Percentiles rank a stretch among this genome's conserved stretches.
phyloP scores from a whole-genome alignment of 1,139 yeast species.

The Citeromyces siamensis region DNA sequence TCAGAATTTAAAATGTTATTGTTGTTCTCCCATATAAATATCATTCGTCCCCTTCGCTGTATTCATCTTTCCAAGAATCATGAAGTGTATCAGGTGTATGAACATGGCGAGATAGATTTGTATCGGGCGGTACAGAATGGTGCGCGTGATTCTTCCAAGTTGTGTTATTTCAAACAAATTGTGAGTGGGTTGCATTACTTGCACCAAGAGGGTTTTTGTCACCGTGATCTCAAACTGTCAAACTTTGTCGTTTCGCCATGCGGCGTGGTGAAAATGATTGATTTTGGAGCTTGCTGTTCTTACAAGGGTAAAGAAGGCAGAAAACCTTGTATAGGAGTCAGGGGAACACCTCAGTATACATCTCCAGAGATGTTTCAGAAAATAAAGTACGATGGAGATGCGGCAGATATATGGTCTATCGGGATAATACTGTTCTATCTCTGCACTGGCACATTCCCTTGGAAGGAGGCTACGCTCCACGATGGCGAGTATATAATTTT shows the following conservation, averaged over 20 bases:
- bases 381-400: conserved; percentile 51
- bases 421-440: conserved; percentile 74
- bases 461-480: conserved; percentile 57
- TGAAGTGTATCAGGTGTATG: background rate
- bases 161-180: conserved; percentile 61
- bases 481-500: conserved; percentile 20
- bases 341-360: conserved; percentile 72
- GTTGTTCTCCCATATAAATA: background rate
- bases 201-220: conserved; percentile 61
- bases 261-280: conserved; percentile 61
- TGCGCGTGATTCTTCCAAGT: background rate
- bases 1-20: background rate
- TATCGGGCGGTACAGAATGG: background rate
- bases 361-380: conserved; percentile 56
- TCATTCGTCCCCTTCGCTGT: background rate
- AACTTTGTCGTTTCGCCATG: conserved; percentile 58
- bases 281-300: conserved; percentile 59
- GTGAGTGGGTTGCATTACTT: conserved; percentile 46
- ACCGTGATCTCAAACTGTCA: conserved; percentile 65
- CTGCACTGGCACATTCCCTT: conserved; percentile 61
- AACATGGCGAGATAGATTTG: background rate
- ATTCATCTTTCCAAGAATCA: conserved; percentile 1
- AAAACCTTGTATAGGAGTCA: conserved; percentile 46
- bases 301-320: conserved; percentile 21
- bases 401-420: conserved; percentile 71